Percentiles rank a stretch among this genome's conserved stretches.
Conservation (phyloP, 2,329 filamentous ascomycete species). For the Fusarium sp. region DNA sequence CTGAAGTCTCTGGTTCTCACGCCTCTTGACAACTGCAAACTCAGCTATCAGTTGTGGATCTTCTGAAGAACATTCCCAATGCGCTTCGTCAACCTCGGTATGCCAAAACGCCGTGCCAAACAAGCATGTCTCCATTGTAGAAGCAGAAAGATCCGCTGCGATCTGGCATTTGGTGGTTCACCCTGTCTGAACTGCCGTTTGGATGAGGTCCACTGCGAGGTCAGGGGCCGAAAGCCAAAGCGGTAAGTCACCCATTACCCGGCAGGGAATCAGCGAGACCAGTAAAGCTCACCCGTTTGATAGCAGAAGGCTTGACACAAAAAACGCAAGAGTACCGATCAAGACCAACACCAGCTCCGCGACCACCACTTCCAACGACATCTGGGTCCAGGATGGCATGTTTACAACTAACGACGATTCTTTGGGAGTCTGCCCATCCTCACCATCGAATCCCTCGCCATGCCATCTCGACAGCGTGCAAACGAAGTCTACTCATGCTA, state of each 20-base stretch:
- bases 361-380: too few relatives aligned
- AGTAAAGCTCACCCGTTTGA: neutral
- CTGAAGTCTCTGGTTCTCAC: neutral
- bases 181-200: neutral
- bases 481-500: neutral
- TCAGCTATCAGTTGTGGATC: neutral
- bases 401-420: too few relatives aligned
- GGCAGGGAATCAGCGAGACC: neutral
- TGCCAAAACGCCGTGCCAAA: neutral
- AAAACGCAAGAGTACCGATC: neutral
- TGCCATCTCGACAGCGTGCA: neutral
- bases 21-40: neutral
- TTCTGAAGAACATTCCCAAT: neutral
- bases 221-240: neutral
- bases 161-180: neutral
- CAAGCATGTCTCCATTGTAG: neutral
- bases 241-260: neutral
- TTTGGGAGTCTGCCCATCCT: neutral
- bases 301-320: neutral
- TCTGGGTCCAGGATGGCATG: neutral
- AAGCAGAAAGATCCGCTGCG: neutral
- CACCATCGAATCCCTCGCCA: neutral
- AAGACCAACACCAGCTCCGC: neutral
- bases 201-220: neutral
- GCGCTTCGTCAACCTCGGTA: neutral